A percentile compares a stretch with the other conserved stretches of the same genome.
Evolutionary conservation across 345 rosid species (phyloP).

Genomic region (Zanthoxylum bungeanum): DNA sequence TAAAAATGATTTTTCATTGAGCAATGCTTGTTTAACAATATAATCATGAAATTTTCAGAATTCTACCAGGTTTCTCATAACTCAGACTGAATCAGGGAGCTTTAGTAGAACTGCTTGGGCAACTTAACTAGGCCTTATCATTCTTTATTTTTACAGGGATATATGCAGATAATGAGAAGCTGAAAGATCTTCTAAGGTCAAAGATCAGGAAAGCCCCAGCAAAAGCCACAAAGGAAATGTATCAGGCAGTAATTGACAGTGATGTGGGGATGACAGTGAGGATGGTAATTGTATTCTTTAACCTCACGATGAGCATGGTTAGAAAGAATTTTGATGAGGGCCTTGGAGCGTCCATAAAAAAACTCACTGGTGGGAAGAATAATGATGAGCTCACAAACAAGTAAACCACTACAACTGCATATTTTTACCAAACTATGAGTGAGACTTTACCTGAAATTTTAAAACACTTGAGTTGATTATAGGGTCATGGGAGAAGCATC

Average conservation of each 20-base stretch:
- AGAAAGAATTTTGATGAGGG: slow-evolving; percentile 37
- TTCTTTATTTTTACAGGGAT: slow-evolving; percentile 36
- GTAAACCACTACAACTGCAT: slow-evolving; percentile 11
- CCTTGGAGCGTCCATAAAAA: slow-evolving; percentile 41
- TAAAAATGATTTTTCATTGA: not conserved
- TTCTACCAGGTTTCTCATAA: not conserved
- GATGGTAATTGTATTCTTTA: slow-evolving; percentile 40
- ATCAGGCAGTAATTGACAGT: slow-evolving; percentile 36
- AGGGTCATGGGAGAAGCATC: slow-evolving; percentile 45
- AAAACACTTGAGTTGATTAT: not conserved
- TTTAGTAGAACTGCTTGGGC: too few species aligned
- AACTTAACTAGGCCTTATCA: not conserved
- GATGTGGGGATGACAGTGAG: slow-evolving; percentile 37
- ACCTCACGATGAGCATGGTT: slow-evolving; percentile 45
- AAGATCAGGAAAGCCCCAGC: slow-evolving; percentile 33
- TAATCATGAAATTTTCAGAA: not conserved
- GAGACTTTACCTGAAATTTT: not conserved
- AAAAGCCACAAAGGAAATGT: slow-evolving; percentile 42
- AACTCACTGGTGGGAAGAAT: slow-evolving; percentile 41
- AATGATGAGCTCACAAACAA: slow-evolving; percentile 37
- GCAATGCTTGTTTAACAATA: not conserved
- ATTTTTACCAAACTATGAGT: not conserved
- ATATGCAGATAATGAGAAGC: slow-evolving; percentile 35
- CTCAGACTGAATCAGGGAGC: not conserved
- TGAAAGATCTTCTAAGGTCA: slow-evolving; percentile 34